Evolutionary conservation across 805 yeast species (phyloP), one percentile per base, ranked within the genome.

Genomic region (Metschnikowia corniflorae): DNA sequence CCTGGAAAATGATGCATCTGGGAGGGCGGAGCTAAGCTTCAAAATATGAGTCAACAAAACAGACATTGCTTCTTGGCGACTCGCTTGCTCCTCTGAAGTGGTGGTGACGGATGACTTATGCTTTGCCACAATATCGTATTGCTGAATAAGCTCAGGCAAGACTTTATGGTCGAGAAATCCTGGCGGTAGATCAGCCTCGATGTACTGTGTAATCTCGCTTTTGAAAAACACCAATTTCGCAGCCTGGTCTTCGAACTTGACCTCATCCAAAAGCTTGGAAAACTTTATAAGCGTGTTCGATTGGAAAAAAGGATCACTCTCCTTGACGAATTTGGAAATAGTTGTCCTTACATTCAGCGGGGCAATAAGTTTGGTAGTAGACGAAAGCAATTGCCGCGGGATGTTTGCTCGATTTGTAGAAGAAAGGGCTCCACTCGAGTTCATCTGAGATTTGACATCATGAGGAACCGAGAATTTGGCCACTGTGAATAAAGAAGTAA

Each of bases 101-200:
- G 61, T 38, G 41, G 49, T 51, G 6, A 54, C 47, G 1, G 50
- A 44, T 4, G 65, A 56, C 34, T 58, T 63, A 17, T 47, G 47
- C 22, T 46, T 57, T 23, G 52, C 51, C 33, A 56, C 50, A 31
- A 47, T 49, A 21, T 58, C 53, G 49, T 42, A 46, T 40, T 77
- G 74, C 2, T 55, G 54, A 7, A 71, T 62, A 10, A 89, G 61
- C 48, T 83, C 87, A 0, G 96, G 95, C n/a, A 89, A 58, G 7
- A 87, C 60, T 43, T 73, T 73, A 40, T 73, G 63, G 26, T 78
- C 80, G 24, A 86, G 50, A 53, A 55, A 78, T 63, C 47, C 85
- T 68, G 33, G 71, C 39, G 55, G 86, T 73, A 58, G 65, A 13
- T 53, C 51, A 13, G 47, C 46, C 12, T 56, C 44, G 16, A 51